phyloP scores from a whole-genome alignment of 2,329 filamentous ascomycete genomes.

The Aureobasidium sp. region DNA sequence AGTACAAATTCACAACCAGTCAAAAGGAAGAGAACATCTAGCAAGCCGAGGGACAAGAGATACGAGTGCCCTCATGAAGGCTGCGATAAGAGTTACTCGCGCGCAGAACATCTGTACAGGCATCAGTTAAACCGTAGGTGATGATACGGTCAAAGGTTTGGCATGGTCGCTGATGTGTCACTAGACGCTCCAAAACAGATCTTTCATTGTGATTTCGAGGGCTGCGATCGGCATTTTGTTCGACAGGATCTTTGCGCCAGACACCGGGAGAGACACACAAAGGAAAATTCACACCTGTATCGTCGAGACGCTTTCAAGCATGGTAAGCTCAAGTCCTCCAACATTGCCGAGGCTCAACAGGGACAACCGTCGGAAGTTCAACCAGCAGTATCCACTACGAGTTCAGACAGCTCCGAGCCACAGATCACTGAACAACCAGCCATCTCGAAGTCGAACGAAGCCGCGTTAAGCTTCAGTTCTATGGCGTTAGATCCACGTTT shows the following conservation, averaged over 20 bases:
- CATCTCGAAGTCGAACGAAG: background rate
- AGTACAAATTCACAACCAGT: background rate
- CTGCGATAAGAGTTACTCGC: conserved; percentile 92
- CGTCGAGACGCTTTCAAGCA: conserved; percentile 55
- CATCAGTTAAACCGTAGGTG: conserved; percentile 86
- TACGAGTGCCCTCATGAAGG: conserved; percentile 67
- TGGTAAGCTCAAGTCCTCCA: background rate
- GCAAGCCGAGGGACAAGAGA: conserved; percentile 55
- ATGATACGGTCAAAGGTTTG: too few relatives aligned
- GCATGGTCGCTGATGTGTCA: background rate
- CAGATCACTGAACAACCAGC: background rate
- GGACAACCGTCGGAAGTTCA: background rate
- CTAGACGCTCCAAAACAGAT: conserved; percentile 88
- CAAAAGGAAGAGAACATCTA: background rate
- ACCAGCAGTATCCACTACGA: background rate
- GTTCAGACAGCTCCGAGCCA: background rate
- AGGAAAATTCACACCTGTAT: conserved; percentile 66
- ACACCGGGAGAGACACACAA: conserved; percentile 44
- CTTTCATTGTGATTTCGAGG: conserved; percentile 85
- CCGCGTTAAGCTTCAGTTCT: background rate
- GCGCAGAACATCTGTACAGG: conserved; percentile 92
- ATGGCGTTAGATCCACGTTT: conserved; percentile 1
- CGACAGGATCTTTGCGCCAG: conserved; percentile 83
- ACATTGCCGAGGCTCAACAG: background rate
- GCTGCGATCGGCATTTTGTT: conserved; percentile 85